Base-by-base conservation (phyloP, 139 green algal genomes). In the Coelastrella sp. region DNA sequence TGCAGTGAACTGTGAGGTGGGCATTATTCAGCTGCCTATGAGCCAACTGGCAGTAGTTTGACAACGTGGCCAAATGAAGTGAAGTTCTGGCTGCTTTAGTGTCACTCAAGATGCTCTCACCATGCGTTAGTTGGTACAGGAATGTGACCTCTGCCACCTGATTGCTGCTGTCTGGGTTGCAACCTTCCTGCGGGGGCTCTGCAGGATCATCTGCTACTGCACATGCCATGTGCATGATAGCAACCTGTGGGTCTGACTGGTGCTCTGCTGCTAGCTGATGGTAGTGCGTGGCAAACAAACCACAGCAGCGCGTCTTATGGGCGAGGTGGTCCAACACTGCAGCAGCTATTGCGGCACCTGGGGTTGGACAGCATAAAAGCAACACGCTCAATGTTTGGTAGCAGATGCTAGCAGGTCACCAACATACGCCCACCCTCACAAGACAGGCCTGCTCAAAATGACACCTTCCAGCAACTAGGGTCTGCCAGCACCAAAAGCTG, bases 281-380 rank as follows among this genome's bases (percentile, higher is more conserved):
- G 93, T 99, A 99, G 95, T 99, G 98, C 11, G 98, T 99, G 19
- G 97, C 98, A 94, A 99, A 99, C 54, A 99, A 91, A 17, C 95
- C 96, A 32, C 96, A 94, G 94, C 95, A 98, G 65, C 92, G n/a
- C 8, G 68, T 94, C 56, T 47, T 88, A 73, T 93, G 73, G 13
- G 93, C 93, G 47, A 99, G 90, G 89, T 98, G 93, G 32, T 97
- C 60, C 17, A 99, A 93, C 71, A 99, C 98, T 3, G 98, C 97
- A 4, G 92, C 96, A 47, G 98, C 98, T 54, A 99, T 98, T 89
- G 98, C 98, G 16, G 96, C 95, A 17, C 87, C 87, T 91, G 87
- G 32, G 32, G 32, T 47, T 47, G 32, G 32, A 47, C 32, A 47
- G 32, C 32, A 47, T 47, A 47, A 47, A 47, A 47, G 32, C 32